Evolutionary conservation across 2,329 filamentous ascomycete species (phyloP).

Genomic region (Graphilbum fragrans): DNA sequence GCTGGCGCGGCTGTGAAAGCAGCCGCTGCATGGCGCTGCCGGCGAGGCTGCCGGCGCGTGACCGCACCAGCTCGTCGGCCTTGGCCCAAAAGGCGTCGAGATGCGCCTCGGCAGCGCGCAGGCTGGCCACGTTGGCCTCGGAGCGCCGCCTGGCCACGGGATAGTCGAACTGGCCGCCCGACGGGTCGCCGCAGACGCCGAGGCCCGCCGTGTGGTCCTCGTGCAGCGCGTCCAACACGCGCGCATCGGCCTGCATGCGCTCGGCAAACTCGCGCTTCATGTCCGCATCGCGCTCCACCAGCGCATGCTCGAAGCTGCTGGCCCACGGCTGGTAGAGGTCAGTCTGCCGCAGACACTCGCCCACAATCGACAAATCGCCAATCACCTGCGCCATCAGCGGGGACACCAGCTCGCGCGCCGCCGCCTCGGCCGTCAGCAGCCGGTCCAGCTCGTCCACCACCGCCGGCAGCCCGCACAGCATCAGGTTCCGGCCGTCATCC

Average conservation of each 20-base stretch:
- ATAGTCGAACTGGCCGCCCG: constrained; percentile 27
- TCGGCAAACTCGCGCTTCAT: constrained; percentile 17
- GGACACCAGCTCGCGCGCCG: constrained; percentile 24
- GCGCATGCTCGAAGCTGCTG: constrained; percentile 20
- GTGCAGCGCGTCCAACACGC: constrained; percentile 9
- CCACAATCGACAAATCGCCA: constrained; percentile 31
- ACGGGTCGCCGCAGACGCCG: constrained; percentile 18
- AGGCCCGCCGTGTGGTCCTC: constrained; percentile 8
- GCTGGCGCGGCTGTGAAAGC: constrained; percentile 18
- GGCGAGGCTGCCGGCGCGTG: constrained; percentile 11
- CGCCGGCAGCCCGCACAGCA: background rate
- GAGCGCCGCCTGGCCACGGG: constrained; percentile 31
- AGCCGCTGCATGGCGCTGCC: constrained; percentile 17
- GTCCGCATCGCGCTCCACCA: constrained; percentile 11
- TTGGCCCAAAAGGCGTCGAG: constrained; percentile 34
- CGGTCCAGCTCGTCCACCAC: constrained; percentile 35
- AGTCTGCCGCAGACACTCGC: constrained; percentile 30
- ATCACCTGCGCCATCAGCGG: constrained; percentile 21
- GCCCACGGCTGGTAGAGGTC: constrained; percentile 37
- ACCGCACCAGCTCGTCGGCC: constrained; percentile 16
- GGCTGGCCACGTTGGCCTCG: constrained; percentile 26
- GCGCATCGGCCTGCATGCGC: constrained; percentile 5
- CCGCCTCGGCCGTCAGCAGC: constrained; percentile 23
- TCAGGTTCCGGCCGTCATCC: constrained; percentile 17
- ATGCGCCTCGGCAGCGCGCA: constrained; percentile 32